Base-by-base conservation (phyloP, 768 basidiomycete genomes). In the Calocera viscosa region DNA sequence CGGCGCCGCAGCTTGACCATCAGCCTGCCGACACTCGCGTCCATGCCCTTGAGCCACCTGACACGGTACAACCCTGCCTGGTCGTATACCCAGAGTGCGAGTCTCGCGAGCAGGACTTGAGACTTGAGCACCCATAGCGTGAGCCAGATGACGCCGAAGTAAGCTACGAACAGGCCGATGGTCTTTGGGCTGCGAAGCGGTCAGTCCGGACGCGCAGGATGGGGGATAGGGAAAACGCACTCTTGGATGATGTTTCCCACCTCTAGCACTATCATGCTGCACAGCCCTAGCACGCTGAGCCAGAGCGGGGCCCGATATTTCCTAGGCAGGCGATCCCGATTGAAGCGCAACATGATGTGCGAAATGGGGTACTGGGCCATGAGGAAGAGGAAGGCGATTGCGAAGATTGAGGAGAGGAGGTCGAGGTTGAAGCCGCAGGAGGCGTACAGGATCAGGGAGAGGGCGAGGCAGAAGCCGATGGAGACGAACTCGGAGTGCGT, bases 331-430 rank as follows among this genome's bases (percentile, higher is more conserved):
- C 85, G 81, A 19, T 83, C 83, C 19, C 87, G 82, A 67, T 86
- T 86, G 75, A 86, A 87, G 67, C 83, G 84, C 30, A 89, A 76
- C 2, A 88, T 68, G 2, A 88, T 72, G 1, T 84, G 76, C 1
- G 86, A 82, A 17, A 86, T 43, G 0, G 87, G 86, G 70, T 87
- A 89, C 24, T 88, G 73, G 0, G 78, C 72, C 84, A 88, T 87
- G 34, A 86, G 82, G 1, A 81, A 77, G 24, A 88, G 77, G 85
- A 86, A 89, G 16, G 82, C 82, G 3, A 88, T 78, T 2, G 85
- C 83, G 76, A 88, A 74, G 43, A 74, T 66, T 41, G 68, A 67
- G 0, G 85, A 87, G 30, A 89, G 74, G 19, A 86, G 74, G 2
- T 67, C 70, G 22, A 88, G 73, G 68, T 76, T 78, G 12, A 82